These are phyloP conservation scores for Millerago galiae DNA, from an alignment of 805 yeast genomes.

Conservation along the genomic window DNA sequence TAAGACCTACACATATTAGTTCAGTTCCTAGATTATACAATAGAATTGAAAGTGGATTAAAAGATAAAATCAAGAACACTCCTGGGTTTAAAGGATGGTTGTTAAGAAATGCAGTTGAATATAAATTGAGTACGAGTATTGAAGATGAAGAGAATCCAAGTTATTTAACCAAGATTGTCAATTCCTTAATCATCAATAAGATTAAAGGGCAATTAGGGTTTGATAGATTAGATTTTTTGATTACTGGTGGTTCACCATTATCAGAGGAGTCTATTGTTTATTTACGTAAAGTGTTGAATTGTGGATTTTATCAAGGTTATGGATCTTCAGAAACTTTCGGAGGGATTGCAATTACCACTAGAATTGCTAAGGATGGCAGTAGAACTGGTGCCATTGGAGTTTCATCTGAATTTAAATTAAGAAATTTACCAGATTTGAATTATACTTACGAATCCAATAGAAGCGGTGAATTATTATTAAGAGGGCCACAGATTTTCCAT, in stretches of 20 bases:
- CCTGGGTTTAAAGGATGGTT: slow-evolving; percentile 39
- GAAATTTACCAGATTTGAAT: slow-evolving; percentile 61
- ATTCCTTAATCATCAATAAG: slow-evolving; percentile 34
- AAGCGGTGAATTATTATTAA: slow-evolving; percentile 54
- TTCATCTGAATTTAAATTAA: slow-evolving; percentile 49
- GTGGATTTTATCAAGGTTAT: slow-evolving; percentile 62
- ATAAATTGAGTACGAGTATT: slow-evolving; percentile 26
- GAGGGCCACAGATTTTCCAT: slow-evolving; percentile 59
- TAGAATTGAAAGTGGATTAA: slow-evolving; percentile 55
- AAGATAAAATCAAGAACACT: slow-evolving; percentile 38
- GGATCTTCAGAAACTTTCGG: slow-evolving; percentile 70
- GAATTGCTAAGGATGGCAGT: slow-evolving; percentile 44
- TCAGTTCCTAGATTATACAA: slow-evolving; percentile 63
- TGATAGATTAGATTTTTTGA: slow-evolving; percentile 32
- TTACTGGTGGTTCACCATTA: slow-evolving; percentile 68
- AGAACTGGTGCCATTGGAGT: slow-evolving; percentile 53
- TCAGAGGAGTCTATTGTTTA: slow-evolving; percentile 54
- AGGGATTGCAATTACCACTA: slow-evolving; percentile 42
- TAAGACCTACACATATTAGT: slow-evolving; percentile 47
- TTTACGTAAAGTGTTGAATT: slow-evolving; percentile 53
- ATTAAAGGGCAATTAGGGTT: slow-evolving; percentile 43
- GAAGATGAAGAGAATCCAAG: slow-evolving; percentile 29
- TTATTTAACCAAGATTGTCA: slow-evolving; percentile 29
- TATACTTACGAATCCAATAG: slow-evolving; percentile 37
- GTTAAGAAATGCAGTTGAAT: slow-evolving; percentile 35